Evolutionary conservation across 1,284 basidiomycete species (phyloP), one percentile per base, ranked within the genome.

Genomic region (Ganoderma leucocontextum): DNA sequence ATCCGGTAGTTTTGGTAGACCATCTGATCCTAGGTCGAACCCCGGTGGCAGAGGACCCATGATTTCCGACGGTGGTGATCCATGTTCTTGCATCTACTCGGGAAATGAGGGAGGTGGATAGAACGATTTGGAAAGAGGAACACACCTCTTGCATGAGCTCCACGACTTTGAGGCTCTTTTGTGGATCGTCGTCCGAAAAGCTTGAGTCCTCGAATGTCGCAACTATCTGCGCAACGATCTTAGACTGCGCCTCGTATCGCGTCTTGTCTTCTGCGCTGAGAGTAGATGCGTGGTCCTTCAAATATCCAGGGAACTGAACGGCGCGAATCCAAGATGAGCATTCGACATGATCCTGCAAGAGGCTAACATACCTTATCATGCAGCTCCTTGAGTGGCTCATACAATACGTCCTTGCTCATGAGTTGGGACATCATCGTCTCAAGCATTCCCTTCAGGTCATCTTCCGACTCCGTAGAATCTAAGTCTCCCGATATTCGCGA

Each of bases 341-440:
- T 7, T 7, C 22, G 9, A n/a, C 5, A 25, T 12, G 35, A 9
- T 2, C 15, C 6, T 9, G 44, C 25, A 25, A 42, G 44, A 62
- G 13, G 25, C 42, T 0, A 17, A 60, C 80, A 64, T 74, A 94
- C 96, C 82, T 96, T 96, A 19, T 93, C 89, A 19, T 89, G 85
- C 39, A 99, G 82, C 78, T 99, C 97, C 74, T 93, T 93, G 75
- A 99, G 81, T 0, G 97, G 97, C 73, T 98, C 96, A 76, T 98
- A 95, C 22, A 98, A 82, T 12, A 99, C 88, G 2, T 99, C 96
- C 78, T 96, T 96, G 79, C 90, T 92, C 95, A 99, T 96, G 59
- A 99, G 85, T 78, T 96, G 92, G 19, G 89, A 87, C 96, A 97
- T 96, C 93, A 99, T 95, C 49, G 85, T 89, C 79, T 99, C 95